These are phyloP conservation scores for Trametes cingulata DNA, from an alignment of 768 basidiomycete species.

Conservation along the genomic window DNA sequence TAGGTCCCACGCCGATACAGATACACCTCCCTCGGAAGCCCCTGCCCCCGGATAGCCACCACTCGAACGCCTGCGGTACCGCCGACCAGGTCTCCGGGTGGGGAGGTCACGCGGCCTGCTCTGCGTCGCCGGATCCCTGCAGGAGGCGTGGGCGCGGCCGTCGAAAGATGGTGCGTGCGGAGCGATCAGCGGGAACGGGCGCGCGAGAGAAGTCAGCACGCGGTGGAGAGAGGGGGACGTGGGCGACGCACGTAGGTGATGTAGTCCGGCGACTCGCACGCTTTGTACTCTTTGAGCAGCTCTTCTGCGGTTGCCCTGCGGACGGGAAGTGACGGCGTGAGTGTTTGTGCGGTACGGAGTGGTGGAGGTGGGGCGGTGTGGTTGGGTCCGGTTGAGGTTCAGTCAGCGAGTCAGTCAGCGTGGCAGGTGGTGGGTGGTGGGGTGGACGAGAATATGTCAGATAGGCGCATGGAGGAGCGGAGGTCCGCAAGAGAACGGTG, in stretches of 20 bases:
- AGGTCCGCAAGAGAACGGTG: background rate
- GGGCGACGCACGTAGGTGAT: conserved; percentile 71
- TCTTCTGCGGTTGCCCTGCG: conserved; percentile 82
- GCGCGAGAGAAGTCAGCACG: background rate
- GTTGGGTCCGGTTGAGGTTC: no score
- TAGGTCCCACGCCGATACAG: background rate
- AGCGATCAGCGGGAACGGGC: background rate
- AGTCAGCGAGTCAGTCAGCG: no score
- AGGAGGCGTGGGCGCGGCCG: background rate
- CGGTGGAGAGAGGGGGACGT: background rate
- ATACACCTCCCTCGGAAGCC: background rate
- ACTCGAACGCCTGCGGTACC: no score
- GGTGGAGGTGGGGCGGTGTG: no score
- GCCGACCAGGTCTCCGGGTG: background rate
- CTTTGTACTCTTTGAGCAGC: conserved; percentile 90
- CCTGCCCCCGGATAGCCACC: no score
- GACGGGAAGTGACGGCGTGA: conserved; percentile 2
- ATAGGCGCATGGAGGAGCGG: background rate
- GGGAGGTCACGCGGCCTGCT: conserved; percentile 11
- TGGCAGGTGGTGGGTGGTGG: background rate
- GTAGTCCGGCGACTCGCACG: conserved; percentile 94
- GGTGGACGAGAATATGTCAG: background rate
- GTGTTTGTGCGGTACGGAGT: background rate
- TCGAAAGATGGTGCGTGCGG: background rate
- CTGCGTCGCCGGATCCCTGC: conserved; percentile 24